Evolutionary conservation across 441 rosid species (phyloP), one percentile per base, ranked within the genome.

Genomic region (Erodium moschatum): DNA sequence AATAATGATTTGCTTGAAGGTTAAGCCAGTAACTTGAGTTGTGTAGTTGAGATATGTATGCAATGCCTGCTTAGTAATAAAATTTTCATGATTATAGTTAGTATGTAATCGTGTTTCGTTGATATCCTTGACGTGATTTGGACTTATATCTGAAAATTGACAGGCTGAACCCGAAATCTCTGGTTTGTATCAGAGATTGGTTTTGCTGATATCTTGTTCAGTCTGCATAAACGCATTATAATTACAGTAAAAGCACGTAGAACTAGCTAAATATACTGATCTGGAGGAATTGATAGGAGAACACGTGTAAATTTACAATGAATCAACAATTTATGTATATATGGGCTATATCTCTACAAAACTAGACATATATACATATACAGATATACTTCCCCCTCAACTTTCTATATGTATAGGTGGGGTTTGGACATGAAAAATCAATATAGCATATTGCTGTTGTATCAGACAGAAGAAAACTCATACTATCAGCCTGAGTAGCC

Each of bases 401-500:
- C 27, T 24, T 24, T 24, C 27, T 24, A 33, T 33, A 33, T 33
- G 38, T 33, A 33, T 33, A 33, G 38, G 38, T 33, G 38, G 38
- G 38, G 38, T 33, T 5, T 33, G 38, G 38, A 33, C 38, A 33
- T 33, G 38, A 33, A 33, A 33, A 33, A 33, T 33, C 6, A 33
- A 3, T 44, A 44, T 44, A 10, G 63, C 21, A 56, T 33, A 33
- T 33, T 33, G 38, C 38, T 33, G 6, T 33, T 33, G 38, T 33
- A 33, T 33, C 38, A 33, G 4, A 33, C 38, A 33, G 38, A 33
- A 33, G 29, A 56, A 56, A 56, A 56, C 24, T 56, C 11, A 18
- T 56, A 18, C 1, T 56, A 56, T 1, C 72, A 31, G 66, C 76
- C 85, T 4, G 78, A 73, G 42, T 81, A 69, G 64, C 77, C 81